Evolutionary conservation across 2,329 filamentous ascomycete genomes (phyloP).

Genomic region (Grosmannia penicillata): DNA sequence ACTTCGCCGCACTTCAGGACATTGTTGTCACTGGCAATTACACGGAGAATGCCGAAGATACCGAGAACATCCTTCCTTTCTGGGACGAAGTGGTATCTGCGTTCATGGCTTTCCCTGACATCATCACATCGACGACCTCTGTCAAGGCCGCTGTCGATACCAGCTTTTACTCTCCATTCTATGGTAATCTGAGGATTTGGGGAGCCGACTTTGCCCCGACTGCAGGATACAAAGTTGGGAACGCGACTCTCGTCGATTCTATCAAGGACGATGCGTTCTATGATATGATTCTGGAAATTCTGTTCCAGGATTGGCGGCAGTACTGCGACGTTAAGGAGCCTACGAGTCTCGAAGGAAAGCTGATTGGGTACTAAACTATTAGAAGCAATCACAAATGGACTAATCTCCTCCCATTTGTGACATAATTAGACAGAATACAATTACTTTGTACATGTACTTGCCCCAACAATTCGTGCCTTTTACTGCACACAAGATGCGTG

Average conservation of each 20-base stretch:
- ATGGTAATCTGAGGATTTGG: conserved; percentile 4
- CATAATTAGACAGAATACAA: no score
- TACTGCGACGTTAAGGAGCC: conserved; percentile 1
- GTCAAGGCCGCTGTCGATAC: conserved; percentile 3
- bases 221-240: conserved; percentile 1
- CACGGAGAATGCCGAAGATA: background rate
- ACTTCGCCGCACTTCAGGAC: conserved; percentile 1
- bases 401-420: no score
- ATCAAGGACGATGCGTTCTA: conserved; percentile 1
- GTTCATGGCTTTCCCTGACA: conserved; percentile 4
- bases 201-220: conserved; percentile 4
- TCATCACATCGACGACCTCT: background rate
- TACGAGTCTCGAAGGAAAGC: background rate
- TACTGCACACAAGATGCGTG: no score
- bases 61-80: conserved; percentile 3
- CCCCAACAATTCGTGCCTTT: no score
- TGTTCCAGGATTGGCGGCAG: conserved; percentile 4
- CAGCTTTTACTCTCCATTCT: conserved; percentile 6
- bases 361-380: conserved; percentile 2
- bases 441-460: no score
- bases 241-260: conserved; percentile 1
- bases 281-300: conserved; percentile 3
- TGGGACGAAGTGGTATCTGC: conserved; percentile 6
- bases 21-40: conserved; percentile 6
- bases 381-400: no score